These are phyloP conservation scores for Nicotiana knightiana DNA, from an alignment of 257 asterid genomes.

Conservation along the genomic window DNA sequence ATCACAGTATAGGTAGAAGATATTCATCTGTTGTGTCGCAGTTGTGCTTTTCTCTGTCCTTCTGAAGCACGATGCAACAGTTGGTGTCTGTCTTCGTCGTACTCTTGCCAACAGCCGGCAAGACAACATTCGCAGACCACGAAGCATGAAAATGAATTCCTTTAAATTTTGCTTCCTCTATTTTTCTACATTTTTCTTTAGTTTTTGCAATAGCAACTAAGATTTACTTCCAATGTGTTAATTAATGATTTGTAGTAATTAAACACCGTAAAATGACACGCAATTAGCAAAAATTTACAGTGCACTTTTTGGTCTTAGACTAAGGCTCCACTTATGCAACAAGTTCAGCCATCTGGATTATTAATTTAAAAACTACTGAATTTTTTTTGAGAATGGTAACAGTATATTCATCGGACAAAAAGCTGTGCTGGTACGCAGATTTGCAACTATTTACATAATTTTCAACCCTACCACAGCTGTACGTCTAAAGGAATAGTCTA, in stretches of 20 bases:
- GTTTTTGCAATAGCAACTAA: neutral
- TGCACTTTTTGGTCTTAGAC: neutral
- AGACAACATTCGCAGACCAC: neutral
- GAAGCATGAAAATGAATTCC: neutral
- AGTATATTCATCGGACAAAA: too few relatives aligned
- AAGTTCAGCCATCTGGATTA: neutral
- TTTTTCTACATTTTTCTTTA: neutral
- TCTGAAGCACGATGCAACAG: neutral
- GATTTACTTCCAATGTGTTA: neutral
- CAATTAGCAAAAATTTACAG: neutral
- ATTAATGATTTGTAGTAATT: neutral
- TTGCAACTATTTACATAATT: neutral
- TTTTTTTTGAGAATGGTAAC: neutral
- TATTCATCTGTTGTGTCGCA: neutral
- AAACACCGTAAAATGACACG: neutral
- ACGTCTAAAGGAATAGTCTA: neutral
- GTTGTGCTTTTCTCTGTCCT: neutral
- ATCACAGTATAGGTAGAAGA: neutral
- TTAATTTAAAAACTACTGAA: neutral
- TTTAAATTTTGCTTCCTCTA: neutral
- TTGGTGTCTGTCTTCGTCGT: neutral
- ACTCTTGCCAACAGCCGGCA: neutral
- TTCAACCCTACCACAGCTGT: neutral
- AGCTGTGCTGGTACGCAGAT: too few relatives aligned
- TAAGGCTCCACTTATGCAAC: neutral